Percentiles rank a stretch among this genome's conserved stretches.
These are phyloP conservation scores for Linum lewisii DNA, from an alignment of 345 rosid species.

Conservation along the genomic window DNA sequence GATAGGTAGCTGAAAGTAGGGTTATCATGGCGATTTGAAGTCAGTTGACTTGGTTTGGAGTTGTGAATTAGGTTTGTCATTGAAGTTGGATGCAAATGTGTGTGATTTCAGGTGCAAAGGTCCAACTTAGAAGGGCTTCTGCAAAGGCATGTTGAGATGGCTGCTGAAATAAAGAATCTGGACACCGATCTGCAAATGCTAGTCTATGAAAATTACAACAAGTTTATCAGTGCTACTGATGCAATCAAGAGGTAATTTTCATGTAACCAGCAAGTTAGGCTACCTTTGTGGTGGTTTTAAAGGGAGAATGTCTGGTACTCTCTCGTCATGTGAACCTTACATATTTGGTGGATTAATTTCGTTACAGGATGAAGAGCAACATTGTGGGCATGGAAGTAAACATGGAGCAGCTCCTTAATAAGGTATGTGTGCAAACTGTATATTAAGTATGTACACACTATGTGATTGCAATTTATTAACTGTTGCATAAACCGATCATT, in stretches of 20 bases:
- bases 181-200: constrained; percentile 98
- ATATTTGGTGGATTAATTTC: neutral
- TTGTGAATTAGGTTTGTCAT: neutral
- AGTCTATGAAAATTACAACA: constrained; percentile 91
- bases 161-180: constrained; percentile 93
- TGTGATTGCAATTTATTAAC: neutral
- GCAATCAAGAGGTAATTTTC: constrained; percentile 75
- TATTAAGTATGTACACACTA: neutral
- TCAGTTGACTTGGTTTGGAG: neutral
- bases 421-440: constrained; percentile 32
- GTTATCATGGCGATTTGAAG: neutral
- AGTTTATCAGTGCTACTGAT: constrained; percentile 98
- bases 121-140: constrained; percentile 81
- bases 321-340: neutral
- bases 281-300: neutral
- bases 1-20: no score
- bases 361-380: constrained; percentile 88
- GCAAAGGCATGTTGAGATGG: constrained; percentile 93
- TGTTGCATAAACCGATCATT: neutral
- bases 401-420: constrained; percentile 90
- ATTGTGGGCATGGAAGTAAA: constrained; percentile 95
- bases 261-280: constrained; percentile 5
- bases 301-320: neutral
- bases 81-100: neutral
- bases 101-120: constrained; percentile 43